Evolutionary conservation across 257 asterid species (phyloP).

Genomic region (Jacaranda copaia): DNA sequence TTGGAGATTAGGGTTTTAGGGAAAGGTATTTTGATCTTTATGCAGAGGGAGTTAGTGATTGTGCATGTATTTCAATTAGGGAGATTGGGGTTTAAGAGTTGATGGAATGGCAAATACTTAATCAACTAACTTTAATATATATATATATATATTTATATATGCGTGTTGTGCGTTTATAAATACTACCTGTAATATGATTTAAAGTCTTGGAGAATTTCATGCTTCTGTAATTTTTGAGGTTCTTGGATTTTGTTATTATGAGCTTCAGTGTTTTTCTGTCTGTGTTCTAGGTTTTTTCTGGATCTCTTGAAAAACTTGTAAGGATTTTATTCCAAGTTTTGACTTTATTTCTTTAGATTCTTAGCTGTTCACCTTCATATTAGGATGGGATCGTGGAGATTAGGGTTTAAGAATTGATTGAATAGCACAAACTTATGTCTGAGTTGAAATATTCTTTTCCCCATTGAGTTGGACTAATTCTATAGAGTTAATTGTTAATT

Average conservation of each 20-base stretch:
- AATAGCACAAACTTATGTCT: too few relatives aligned
- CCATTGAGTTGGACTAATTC: too few relatives aligned
- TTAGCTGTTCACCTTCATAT: too few relatives aligned
- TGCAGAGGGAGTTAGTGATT: not conserved
- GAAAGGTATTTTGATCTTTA: slow-evolving; percentile 6
- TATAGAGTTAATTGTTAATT: too few relatives aligned
- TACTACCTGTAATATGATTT: not conserved
- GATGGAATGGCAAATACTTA: not conserved
- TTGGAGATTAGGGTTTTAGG: slow-evolving; percentile 38
- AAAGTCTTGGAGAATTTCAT: not conserved
- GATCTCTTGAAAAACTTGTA: too few relatives aligned
- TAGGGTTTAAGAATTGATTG: too few relatives aligned
- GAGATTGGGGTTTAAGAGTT: slow-evolving; percentile 9
- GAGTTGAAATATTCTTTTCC: too few relatives aligned
- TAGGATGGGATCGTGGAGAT: too few relatives aligned
- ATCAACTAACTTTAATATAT: not conserved
- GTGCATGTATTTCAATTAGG: slow-evolving; percentile 11
- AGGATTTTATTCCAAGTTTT: too few relatives aligned
- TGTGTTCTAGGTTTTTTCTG: too few relatives aligned
- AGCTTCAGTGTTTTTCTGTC: not conserved
- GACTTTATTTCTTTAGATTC: too few relatives aligned
- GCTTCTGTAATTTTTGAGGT: not conserved
- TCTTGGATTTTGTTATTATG: not conserved
- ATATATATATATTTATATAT: not conserved
- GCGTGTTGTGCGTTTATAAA: not conserved